These are phyloP conservation scores for Suhomyces kilbournensis DNA, from an alignment of 805 yeast species.

Conservation along the genomic window DNA sequence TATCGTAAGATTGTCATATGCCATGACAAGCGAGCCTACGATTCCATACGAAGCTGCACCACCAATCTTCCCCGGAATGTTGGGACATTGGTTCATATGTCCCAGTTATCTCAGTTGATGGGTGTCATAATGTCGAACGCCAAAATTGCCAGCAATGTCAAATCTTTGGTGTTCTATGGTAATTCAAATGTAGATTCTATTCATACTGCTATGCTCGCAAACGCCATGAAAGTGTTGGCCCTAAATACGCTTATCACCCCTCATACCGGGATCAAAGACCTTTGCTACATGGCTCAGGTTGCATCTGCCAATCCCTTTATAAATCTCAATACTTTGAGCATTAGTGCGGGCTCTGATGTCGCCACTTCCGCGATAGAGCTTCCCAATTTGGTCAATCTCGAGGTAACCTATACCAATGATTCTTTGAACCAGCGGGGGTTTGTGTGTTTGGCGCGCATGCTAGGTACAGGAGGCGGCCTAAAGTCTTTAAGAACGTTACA, in stretches of 20 bases:
- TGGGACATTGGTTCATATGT: constrained; percentile 18
- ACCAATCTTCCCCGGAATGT: constrained; percentile 9
- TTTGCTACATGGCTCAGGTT: not conserved
- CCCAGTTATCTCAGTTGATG: constrained; percentile 10
- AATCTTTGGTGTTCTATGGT: constrained; percentile 7
- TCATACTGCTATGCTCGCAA: not conserved
- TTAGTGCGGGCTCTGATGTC: not conserved
- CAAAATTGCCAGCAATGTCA: constrained; percentile 12
- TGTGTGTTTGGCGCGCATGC: constrained; percentile 7
- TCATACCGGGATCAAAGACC: not conserved
- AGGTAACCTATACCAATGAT: constrained; percentile 10
- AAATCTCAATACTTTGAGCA: not conserved
- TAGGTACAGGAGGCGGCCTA: constrained; percentile 3
- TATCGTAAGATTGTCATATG: constrained; percentile 21
- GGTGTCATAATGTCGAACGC: constrained; percentile 9
- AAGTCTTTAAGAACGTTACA: constrained; percentile 12
- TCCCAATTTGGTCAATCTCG: constrained; percentile 13
- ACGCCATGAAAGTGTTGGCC: not conserved
- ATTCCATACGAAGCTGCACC: constrained; percentile 8
- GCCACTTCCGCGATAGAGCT: constrained; percentile 3
- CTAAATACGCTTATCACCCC: not conserved
- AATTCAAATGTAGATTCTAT: constrained; percentile 1
- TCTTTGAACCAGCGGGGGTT: not conserved
- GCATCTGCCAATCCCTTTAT: not conserved
- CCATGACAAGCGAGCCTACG: constrained; percentile 8